Percentiles rank a stretch among this genome's conserved stretches.
Conservation (phyloP, 2,329 filamentous ascomycete genomes). For the Aureobasidium melanogenum region DNA sequence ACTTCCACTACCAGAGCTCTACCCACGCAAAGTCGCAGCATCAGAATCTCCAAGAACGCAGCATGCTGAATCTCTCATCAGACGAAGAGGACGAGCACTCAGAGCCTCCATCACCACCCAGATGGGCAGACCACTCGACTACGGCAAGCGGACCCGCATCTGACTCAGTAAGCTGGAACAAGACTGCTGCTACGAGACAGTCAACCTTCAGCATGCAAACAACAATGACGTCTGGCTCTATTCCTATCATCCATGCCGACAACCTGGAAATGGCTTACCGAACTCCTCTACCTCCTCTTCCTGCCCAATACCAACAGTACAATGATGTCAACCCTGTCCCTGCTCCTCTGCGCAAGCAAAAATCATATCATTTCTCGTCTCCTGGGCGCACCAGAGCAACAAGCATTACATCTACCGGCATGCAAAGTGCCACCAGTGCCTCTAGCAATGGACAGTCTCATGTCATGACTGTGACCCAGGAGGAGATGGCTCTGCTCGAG, state of each 20-base stretch:
- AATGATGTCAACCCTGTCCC: neutral
- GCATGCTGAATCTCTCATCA: conserved; percentile 14
- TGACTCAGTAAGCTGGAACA: neutral
- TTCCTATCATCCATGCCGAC: conserved; percentile 18
- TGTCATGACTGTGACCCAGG: conserved; percentile 39
- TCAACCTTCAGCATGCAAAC: conserved; percentile 17
- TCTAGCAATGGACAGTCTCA: conserved; percentile 12
- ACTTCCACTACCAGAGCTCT: conserved; percentile 12
- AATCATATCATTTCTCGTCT: neutral
- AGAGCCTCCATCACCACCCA: conserved; percentile 9
- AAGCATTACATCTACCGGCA: conserved; percentile 1
- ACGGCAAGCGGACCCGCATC: neutral
- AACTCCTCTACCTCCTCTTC: conserved; percentile 14
- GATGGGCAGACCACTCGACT: conserved; percentile 12
- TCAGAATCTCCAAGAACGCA: conserved; percentile 5
- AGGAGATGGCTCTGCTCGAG: conserved; percentile 41
- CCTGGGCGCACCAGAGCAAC: neutral
- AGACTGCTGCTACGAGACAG: conserved; percentile 8
- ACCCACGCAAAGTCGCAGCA: neutral
- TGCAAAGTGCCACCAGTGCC: conserved; percentile 8
- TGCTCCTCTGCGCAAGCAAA: neutral
- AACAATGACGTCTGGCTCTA: conserved; percentile 20
- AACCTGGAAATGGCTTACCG: conserved; percentile 11
- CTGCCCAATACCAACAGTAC: conserved; percentile 2
- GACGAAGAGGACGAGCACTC: conserved; percentile 25